Conservation (phyloP, 140 eudicot genomes). For the Stevia rebaudiana region DNA sequence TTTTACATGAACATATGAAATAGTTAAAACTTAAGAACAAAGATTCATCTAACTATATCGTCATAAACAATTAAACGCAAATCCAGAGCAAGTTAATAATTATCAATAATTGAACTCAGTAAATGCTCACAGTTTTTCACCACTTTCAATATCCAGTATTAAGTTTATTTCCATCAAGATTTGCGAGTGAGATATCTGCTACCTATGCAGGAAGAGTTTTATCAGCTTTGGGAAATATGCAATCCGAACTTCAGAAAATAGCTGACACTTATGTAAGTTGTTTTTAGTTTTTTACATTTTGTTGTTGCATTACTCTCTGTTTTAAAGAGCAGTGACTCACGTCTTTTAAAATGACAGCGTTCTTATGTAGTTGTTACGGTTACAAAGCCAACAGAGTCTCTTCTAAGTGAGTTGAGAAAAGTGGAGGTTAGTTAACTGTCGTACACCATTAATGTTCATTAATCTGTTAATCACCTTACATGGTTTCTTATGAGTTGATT, state of each 20-base stretch:
- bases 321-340: conserved; percentile 15
- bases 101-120: background rate
- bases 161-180: background rate
- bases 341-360: conserved; percentile 49
- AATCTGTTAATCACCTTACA: background rate
- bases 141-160: background rate
- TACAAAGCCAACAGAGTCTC: conserved; percentile 89
- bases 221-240: conserved; percentile 57
- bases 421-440: conserved; percentile 63
- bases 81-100: background rate
- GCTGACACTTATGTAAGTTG: conserved; percentile 69
- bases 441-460: background rate
- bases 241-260: conserved; percentile 76
- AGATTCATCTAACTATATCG: conserved; percentile 1
- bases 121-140: background rate
- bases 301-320: background rate
- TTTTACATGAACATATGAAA: background rate
- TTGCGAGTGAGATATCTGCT: background rate
- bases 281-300: background rate
- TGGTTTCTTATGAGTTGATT: conserved; percentile 6
- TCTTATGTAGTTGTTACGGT: conserved; percentile 65
- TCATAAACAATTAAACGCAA: background rate
- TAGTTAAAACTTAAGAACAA: background rate
- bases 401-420: conserved; percentile 75
- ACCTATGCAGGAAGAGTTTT: conserved; percentile 51